Evolutionary conservation across 1,284 basidiomycete genomes (phyloP).

Genomic region (Ceratobasidium theobromae): DNA sequence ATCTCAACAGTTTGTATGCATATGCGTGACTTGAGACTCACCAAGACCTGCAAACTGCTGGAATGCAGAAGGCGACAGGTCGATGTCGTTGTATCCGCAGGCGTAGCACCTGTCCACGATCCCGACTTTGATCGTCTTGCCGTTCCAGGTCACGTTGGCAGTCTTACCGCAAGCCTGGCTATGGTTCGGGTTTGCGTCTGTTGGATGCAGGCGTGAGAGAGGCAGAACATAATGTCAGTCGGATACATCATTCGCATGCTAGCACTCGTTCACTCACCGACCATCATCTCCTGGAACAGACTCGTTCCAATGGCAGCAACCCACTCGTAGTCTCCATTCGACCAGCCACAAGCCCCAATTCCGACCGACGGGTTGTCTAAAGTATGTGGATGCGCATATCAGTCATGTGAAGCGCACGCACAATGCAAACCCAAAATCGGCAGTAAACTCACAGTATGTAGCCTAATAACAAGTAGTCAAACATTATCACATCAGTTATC

Average conservation of each 20-base stretch:
- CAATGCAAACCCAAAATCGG: neutral
- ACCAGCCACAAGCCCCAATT: conserved; percentile 23
- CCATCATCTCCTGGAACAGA: conserved; percentile 31
- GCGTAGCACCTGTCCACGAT: conserved; percentile 26
- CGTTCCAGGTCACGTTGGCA: conserved; percentile 17
- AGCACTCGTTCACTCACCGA: conserved; percentile 5
- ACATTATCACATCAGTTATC: neutral
- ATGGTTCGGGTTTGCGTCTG: conserved; percentile 27
- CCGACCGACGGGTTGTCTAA: conserved; percentile 25
- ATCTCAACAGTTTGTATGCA: neutral
- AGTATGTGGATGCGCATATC: neutral
- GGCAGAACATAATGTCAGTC: neutral
- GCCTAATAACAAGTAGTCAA: conserved; percentile 18
- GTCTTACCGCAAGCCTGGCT: conserved; percentile 30
- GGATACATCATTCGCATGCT: neutral
- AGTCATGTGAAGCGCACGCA: neutral
- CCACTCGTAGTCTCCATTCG: conserved; percentile 23
- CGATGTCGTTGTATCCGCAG: conserved; percentile 31
- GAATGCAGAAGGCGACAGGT: conserved; percentile 29
- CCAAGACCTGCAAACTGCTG: conserved; percentile 25
- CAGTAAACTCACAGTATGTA: neutral
- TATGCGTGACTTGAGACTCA: neutral
- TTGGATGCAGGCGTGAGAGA: no score
- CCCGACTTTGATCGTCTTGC: conserved; percentile 31
- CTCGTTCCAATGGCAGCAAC: conserved; percentile 22